Conservation (phyloP, 371 early-diverging fungal species). For the Mortierella sp. region DNA sequence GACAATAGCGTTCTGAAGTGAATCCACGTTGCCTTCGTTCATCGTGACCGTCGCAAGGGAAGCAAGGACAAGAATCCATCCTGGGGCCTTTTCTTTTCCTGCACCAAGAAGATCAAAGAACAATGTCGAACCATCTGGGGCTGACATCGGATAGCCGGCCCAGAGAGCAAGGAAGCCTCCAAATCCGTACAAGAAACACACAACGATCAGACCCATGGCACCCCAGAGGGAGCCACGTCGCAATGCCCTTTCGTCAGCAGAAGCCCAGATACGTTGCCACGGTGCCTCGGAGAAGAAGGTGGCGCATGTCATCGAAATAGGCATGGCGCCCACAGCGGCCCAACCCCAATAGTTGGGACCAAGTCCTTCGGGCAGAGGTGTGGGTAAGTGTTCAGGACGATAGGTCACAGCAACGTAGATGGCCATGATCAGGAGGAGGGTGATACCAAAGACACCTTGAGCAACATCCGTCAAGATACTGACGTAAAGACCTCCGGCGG, state of each 20-base stretch:
- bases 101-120: conserved; percentile 62
- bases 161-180: conserved; percentile 65
- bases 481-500: conserved; percentile 68
- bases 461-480: conserved; percentile 67
- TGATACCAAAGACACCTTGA: conserved; percentile 61
- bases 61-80: conserved; percentile 60
- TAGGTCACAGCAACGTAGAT: conserved; percentile 67
- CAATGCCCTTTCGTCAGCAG: conserved; percentile 59
- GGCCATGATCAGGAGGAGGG: conserved; percentile 53
- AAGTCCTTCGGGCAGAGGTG: conserved; percentile 55
- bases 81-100: conserved; percentile 44
- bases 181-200: conserved; percentile 67
- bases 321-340: conserved; percentile 60
- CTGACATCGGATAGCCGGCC: conserved; percentile 55
- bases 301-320: conserved; percentile 61
- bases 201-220: conserved; percentile 52
- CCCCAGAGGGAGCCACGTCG: conserved; percentile 58
- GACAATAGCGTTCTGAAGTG: conserved; percentile 66
- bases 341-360: conserved; percentile 61
- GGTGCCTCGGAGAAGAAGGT: conserved; percentile 67
- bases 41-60: conserved; percentile 55
- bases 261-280: conserved; percentile 75
- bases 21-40: conserved; percentile 68
- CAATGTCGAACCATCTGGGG: conserved; percentile 44
- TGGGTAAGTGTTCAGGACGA: conserved; percentile 56